These are phyloP conservation scores for Diplodia mutila DNA, from an alignment of 2,329 filamentous ascomycete genomes.

Conservation along the genomic window DNA sequence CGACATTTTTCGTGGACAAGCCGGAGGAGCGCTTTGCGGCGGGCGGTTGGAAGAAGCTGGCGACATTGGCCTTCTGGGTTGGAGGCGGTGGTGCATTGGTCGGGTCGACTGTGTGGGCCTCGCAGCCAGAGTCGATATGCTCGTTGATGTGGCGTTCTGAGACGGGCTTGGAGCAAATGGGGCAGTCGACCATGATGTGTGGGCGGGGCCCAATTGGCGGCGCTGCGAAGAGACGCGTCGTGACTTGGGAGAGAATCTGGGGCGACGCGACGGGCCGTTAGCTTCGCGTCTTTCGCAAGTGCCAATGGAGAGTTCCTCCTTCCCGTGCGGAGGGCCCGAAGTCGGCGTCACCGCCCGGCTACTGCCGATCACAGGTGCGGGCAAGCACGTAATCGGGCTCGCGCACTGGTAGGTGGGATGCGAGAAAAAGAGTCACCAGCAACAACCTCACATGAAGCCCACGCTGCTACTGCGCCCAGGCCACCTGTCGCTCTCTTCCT, in stretches of 20 bases:
- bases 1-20: constrained; percentile 32
- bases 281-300: not conserved
- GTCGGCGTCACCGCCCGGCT: not conserved
- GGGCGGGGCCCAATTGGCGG: constrained; percentile 2
- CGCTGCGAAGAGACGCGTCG: not conserved
- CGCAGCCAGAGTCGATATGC: constrained; percentile 86
- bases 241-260: not conserved
- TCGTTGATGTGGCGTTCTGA: constrained; percentile 78
- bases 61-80: constrained; percentile 48
- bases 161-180: constrained; percentile 77
- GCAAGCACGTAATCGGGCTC: constrained; percentile 22
- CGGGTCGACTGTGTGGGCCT: constrained; percentile 65
- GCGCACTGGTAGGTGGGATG: not conserved
- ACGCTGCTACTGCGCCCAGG: constrained; percentile 5
- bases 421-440: constrained; percentile 18
- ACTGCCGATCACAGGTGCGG: not conserved
- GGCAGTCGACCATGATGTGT: constrained; percentile 68
- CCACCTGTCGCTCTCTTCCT: not conserved
- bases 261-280: constrained; percentile 19
- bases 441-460: not conserved
- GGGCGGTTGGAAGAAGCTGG: constrained; percentile 61
- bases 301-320: not conserved
- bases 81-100: constrained; percentile 34
- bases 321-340: not conserved
- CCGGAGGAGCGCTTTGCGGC: constrained; percentile 47